These are phyloP conservation scores for Coemansia sp. DNA, from an alignment of 192 early-diverging fungal species.

Conservation along the genomic window DNA sequence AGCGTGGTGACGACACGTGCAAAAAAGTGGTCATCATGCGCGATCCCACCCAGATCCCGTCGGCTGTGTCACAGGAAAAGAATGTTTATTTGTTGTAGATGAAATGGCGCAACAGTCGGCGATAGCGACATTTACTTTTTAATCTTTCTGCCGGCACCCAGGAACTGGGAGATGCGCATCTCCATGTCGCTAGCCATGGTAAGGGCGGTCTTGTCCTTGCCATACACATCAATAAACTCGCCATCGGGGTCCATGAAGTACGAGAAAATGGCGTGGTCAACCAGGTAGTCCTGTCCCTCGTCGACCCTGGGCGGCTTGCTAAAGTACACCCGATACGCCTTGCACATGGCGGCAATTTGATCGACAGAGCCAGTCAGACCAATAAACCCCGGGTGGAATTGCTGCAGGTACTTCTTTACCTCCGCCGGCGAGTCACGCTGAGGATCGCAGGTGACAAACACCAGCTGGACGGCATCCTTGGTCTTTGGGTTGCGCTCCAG, in stretches of 20 bases:
- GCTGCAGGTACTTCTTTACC: conserved; percentile 76
- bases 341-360: conserved; percentile 82
- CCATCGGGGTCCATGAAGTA: conserved; percentile 95
- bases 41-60: no score
- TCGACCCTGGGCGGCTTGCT: conserved; percentile 81
- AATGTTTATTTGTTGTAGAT: neutral
- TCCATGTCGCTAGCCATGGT: conserved; percentile 47
- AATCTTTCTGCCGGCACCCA: conserved; percentile 18
- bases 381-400: conserved; percentile 93
- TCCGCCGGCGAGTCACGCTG: conserved; percentile 86
- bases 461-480: conserved; percentile 69
- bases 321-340: conserved; percentile 95
- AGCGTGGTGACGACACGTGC: conserved; percentile 1
- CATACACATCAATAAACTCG: conserved; percentile 88
- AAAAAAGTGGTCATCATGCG: neutral
- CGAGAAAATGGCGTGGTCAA: conserved; percentile 99
- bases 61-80: no score
- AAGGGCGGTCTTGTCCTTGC: conserved; percentile 64
- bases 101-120: neutral
- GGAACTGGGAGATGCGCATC: conserved; percentile 28
- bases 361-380: conserved; percentile 90
- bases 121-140: conserved; percentile 4
- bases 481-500: conserved; percentile 58
- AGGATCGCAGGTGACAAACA: conserved; percentile 98
- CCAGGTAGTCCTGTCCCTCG: conserved; percentile 91